Conservation (phyloP, 1,139 yeast species). For the Yamadazyma triangularis region DNA sequence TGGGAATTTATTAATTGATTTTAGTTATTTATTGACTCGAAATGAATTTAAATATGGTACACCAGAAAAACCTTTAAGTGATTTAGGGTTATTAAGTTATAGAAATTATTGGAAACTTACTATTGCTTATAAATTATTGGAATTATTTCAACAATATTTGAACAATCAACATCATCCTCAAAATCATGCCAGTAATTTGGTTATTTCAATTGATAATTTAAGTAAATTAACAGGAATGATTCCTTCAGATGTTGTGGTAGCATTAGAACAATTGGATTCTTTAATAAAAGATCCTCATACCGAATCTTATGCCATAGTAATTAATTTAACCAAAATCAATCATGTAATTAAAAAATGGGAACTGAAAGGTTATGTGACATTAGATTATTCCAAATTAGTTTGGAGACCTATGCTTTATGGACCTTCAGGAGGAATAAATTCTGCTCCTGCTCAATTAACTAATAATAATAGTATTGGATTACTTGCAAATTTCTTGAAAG, state of each 20-base stretch:
- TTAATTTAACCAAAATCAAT: conserved; percentile 46
- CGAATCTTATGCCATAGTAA: conserved; percentile 48
- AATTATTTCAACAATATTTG: conserved; percentile 24
- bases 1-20: conserved; percentile 84
- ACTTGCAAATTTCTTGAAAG: conserved; percentile 54
- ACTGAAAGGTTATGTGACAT: conserved; percentile 45
- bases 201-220: conserved; percentile 54
- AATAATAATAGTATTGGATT: conserved; percentile 45
- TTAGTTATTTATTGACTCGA: conserved; percentile 75
- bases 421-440: conserved; percentile 75
- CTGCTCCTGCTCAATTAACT: conserved; percentile 39
- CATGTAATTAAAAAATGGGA: conserved; percentile 50
- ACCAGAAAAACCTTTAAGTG: conserved; percentile 92
- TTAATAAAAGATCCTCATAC: conserved; percentile 44
- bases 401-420: conserved; percentile 88
- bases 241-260: conserved; percentile 81
- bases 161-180: conserved; percentile 4
- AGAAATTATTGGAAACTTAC: conserved; percentile 81
- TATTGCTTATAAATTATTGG: conserved; percentile 42
- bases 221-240: conserved; percentile 79
- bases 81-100: conserved; percentile 79
- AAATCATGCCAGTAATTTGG: conserved; percentile 3
- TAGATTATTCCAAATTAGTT: conserved; percentile 50
- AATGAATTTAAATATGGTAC: conserved; percentile 81
- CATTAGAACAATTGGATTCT: conserved; percentile 71